Evolutionary conservation across 345 rosid species (phyloP).

Genomic region (Hevea brasiliensis): DNA sequence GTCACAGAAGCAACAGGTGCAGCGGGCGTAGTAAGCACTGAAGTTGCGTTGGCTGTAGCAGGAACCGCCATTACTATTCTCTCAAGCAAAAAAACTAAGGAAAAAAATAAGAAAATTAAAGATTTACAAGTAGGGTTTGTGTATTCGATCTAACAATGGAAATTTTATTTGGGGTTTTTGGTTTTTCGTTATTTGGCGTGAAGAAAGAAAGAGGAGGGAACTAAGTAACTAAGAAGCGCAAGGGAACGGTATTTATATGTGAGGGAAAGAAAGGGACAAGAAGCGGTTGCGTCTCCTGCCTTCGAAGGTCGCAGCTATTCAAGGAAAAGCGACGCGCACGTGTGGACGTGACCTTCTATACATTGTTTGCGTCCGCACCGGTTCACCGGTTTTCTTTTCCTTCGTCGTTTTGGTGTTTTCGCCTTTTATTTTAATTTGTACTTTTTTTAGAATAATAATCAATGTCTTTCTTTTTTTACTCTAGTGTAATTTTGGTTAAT

Average conservation of each 20-base stretch:
- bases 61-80: constrained; percentile 36
- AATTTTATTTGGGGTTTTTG: background rate
- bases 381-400: too few relatives aligned
- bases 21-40: background rate
- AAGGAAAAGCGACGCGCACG: constrained; percentile 3
- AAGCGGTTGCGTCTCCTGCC: constrained; percentile 8
- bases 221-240: background rate
- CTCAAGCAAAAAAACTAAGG: constrained; percentile 1
- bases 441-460: too few relatives aligned
- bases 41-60: background rate
- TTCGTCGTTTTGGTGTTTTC: background rate
- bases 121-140: background rate
- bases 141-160: constrained; percentile 12
- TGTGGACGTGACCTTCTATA: constrained; percentile 31
- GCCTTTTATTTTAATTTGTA: too few relatives aligned
- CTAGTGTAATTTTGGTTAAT: too few relatives aligned
- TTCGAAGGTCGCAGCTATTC: background rate
- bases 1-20: background rate
- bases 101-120: too few relatives aligned
- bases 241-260: background rate
- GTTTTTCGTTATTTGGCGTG: constrained; percentile 1
- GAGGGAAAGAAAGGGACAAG: constrained; percentile 17
- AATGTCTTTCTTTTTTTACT: too few relatives aligned
- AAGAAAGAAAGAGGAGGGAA: constrained; percentile 17
- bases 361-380: background rate